These are phyloP conservation scores for Capsicum baccatum DNA, from an alignment of 257 asterid genomes.

Conservation along the genomic window DNA sequence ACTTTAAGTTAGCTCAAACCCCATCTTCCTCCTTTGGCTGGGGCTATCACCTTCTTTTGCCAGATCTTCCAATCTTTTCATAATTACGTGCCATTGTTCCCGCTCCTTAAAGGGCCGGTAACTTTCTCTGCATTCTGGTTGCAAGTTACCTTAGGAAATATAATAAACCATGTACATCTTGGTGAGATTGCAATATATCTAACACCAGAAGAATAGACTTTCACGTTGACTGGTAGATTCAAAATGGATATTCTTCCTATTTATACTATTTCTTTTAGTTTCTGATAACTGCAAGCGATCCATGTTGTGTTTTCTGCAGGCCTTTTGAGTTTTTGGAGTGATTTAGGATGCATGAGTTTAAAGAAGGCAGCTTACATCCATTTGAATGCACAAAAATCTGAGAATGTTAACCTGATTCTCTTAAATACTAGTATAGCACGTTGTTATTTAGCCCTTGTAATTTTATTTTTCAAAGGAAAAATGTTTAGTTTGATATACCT, in stretches of 20 bases:
- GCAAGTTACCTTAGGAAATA: neutral
- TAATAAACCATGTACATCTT: neutral
- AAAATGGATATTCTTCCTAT: neutral
- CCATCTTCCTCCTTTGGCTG: neutral
- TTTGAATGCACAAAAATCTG: conserved; percentile 96
- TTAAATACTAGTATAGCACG: conserved; percentile 4
- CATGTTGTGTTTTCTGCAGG: conserved; percentile 51
- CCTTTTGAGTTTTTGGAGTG: conserved; percentile 91
- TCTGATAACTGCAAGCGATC: conserved; percentile 1
- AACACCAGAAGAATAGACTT: neutral
- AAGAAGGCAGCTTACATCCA: conserved; percentile 90
- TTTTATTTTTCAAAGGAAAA: neutral
- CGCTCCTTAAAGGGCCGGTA: neutral
- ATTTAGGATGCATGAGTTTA: conserved; percentile 82
- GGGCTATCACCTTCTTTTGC: neutral
- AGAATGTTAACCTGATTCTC: conserved; percentile 16
- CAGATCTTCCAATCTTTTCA: neutral
- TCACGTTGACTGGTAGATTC: neutral
- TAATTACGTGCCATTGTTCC: neutral
- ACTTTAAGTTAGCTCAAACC: conserved; percentile 16
- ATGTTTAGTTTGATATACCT: neutral
- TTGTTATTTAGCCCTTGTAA: neutral
- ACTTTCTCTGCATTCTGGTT: neutral
- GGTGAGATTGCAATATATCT: neutral
- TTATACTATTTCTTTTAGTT: neutral